phyloP scores from a whole-genome alignment of 2,329 filamentous ascomycete genomes.

The Harringtonia aguacate region DNA sequence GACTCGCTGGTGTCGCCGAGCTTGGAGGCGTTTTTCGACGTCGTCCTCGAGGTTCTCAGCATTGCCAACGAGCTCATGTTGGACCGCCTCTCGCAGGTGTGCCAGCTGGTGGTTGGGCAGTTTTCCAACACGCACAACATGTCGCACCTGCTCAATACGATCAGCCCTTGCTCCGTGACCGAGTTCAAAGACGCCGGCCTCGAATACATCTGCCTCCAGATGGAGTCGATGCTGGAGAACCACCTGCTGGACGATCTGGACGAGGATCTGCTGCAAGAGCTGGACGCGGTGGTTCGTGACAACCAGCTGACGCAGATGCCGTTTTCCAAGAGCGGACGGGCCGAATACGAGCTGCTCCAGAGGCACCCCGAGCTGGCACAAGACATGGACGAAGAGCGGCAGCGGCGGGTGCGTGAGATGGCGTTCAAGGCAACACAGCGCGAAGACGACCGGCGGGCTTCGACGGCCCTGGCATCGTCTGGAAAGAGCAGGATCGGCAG shows the following conservation, averaged over 20 bases:
- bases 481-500: constrained; percentile 49
- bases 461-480: constrained; percentile 36
- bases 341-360: constrained; percentile 55
- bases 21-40: constrained; percentile 75
- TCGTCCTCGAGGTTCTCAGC: constrained; percentile 83
- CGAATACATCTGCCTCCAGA: constrained; percentile 83
- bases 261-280: constrained; percentile 66
- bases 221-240: constrained; percentile 88
- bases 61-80: constrained; percentile 94
- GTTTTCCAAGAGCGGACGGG: constrained; percentile 64
- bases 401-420: constrained; percentile 66
- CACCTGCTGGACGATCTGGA: constrained; percentile 79
- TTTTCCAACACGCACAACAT: constrained; percentile 85
- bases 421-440: constrained; percentile 52
- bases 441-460: constrained; percentile 50
- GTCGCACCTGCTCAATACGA: constrained; percentile 71
- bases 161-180: constrained; percentile 71
- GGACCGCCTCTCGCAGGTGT: constrained; percentile 79
- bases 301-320: constrained; percentile 74
- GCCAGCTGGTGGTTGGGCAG: constrained; percentile 71
- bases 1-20: constrained; percentile 60
- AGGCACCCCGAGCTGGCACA: constrained; percentile 50
- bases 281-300: constrained; percentile 68
- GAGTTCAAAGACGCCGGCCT: constrained; percentile 82
- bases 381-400: constrained; percentile 58